Evolutionary conservation across 345 rosid species (phyloP).

Genomic region (Durio zibethinus): DNA sequence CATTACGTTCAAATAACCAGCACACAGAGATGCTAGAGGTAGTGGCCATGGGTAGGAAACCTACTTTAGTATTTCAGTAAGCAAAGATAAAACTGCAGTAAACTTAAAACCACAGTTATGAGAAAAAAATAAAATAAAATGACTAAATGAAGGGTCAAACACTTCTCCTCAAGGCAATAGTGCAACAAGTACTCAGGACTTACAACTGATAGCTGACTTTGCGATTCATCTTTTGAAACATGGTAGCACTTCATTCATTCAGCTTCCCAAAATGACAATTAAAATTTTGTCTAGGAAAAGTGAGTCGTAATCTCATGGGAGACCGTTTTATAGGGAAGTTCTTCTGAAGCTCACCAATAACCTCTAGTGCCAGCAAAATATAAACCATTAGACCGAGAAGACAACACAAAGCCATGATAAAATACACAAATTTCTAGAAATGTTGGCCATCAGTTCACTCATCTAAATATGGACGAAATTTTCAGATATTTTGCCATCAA

Average conservation of each 20-base stretch:
- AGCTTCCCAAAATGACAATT: constrained; percentile 58
- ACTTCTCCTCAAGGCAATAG: neutral
- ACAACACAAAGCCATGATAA: neutral
- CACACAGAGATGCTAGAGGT: too few relatives aligned
- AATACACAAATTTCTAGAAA: neutral
- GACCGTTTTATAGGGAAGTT: constrained; percentile 90
- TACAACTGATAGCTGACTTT: constrained; percentile 64
- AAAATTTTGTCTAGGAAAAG: constrained; percentile 40
- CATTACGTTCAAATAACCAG: too few relatives aligned
- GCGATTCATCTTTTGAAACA: constrained; percentile 76
- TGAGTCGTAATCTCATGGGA: constrained; percentile 82
- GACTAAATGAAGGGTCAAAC: neutral
- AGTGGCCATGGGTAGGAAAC: too few relatives aligned
- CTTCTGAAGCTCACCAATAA: constrained; percentile 90
- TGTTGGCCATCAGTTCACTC: neutral
- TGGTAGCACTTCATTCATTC: constrained; percentile 53
- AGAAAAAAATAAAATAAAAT: neutral
- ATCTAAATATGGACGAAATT: neutral
- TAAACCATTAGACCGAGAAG: neutral
- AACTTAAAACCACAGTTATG: neutral
- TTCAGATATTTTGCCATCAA: neutral
- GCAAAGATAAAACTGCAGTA: neutral
- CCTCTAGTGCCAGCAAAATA: constrained; percentile 66
- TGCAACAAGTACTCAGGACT: constrained; percentile 25
- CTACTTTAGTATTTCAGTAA: neutral